These are phyloP conservation scores for Coffea canephora DNA, from an alignment of 257 asterid species.

Conservation along the genomic window DNA sequence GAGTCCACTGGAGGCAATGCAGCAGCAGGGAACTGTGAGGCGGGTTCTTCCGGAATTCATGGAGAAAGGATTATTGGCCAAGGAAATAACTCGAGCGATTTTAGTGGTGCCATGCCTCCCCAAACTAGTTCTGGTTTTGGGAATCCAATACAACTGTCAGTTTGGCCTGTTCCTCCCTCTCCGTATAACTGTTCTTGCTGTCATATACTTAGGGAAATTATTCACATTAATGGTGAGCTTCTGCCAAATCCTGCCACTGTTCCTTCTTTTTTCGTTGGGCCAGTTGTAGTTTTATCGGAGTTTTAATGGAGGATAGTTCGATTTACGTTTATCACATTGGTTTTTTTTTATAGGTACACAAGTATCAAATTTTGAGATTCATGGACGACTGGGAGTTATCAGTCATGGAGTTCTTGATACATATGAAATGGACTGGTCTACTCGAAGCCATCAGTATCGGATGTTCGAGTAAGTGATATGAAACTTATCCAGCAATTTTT, in stretches of 20 bases:
- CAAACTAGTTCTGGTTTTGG: conserved; percentile 23
- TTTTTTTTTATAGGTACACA: conserved; percentile 29
- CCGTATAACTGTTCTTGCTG: conserved; percentile 50
- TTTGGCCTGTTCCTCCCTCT: conserved; percentile 45
- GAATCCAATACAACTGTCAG: conserved; percentile 34
- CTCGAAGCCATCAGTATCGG: conserved; percentile 37
- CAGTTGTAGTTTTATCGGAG: neutral
- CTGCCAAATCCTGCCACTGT: neutral
- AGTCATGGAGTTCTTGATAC: conserved; percentile 56
- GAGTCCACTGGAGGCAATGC: conserved; percentile 20
- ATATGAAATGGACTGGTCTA: conserved; percentile 25
- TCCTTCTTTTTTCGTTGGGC: neutral
- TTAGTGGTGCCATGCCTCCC: neutral
- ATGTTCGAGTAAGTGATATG: conserved; percentile 55
- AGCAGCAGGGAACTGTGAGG: conserved; percentile 9
- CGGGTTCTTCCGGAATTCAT: conserved; percentile 21
- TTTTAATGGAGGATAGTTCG: neutral
- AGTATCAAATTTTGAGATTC: conserved; percentile 51
- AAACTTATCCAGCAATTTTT: neutral
- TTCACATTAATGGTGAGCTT: conserved; percentile 52
- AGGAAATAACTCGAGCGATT: conserved; percentile 5
- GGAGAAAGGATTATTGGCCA: conserved; percentile 4
- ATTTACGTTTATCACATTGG: neutral
- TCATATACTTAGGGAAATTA: conserved; percentile 53
- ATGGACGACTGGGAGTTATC: conserved; percentile 59